Conservation (phyloP, 306 rosid genomes). For the Fagus sylvatica region DNA sequence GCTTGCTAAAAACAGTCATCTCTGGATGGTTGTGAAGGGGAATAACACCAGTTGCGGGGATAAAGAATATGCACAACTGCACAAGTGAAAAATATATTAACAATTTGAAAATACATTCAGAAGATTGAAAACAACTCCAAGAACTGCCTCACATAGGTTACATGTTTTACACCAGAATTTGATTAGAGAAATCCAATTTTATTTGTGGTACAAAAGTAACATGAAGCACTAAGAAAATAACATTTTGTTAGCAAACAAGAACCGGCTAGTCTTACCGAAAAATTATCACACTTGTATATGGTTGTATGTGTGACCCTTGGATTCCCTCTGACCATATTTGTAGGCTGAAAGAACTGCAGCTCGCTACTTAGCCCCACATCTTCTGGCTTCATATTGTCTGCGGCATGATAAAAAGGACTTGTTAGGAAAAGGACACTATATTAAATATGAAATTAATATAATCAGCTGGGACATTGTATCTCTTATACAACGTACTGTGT, state of each 20-base stretch:
- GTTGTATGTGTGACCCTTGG: constrained; percentile 64
- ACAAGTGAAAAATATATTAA: not conserved
- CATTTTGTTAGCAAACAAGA: not conserved
- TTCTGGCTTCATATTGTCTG: constrained; percentile 66
- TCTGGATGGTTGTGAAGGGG: constrained; percentile 94
- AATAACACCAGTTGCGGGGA: constrained; percentile 72
- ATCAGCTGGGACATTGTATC: not conserved
- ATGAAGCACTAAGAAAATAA: too few relatives aligned
- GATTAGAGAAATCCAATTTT: not conserved
- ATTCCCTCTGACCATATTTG: constrained; percentile 39
- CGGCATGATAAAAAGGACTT: constrained; percentile 7
- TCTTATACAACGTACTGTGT: too few relatives aligned
- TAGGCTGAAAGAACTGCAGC: constrained; percentile 63
- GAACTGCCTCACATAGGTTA: too few relatives aligned
- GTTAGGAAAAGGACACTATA: not conserved
- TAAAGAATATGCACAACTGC: constrained; percentile 67
- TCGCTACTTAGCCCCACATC: constrained; percentile 63
- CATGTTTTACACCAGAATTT: too few relatives aligned
- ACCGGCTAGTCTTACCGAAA: constrained; percentile 51
- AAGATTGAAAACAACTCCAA: too few relatives aligned
- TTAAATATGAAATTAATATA: not conserved
- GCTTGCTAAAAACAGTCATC: constrained; percentile 93
- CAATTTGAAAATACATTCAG: too few relatives aligned
- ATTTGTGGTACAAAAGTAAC: not conserved
- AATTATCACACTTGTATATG: constrained; percentile 57